Conservation (phyloP, 805 yeast genomes). For the Yamadazyma laniorum region DNA sequence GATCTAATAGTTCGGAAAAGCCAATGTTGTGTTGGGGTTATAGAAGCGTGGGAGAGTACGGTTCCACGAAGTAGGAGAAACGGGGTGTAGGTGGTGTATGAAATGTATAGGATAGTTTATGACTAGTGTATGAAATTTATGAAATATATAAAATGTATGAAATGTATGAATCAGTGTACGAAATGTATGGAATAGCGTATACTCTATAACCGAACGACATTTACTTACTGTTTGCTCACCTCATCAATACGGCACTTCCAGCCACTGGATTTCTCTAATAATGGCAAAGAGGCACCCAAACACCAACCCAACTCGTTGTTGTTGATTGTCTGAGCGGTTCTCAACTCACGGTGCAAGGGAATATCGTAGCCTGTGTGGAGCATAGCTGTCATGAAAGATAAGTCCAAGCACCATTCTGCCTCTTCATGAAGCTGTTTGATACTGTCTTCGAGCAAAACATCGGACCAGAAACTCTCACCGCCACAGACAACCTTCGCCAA, state of each 20-base stretch:
- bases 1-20: too few relatives aligned
- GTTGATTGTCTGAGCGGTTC: conserved; percentile 86
- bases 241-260: conserved; percentile 64
- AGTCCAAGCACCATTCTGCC: conserved; percentile 93
- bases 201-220: too few relatives aligned
- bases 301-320: conserved; percentile 98
- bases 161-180: too few relatives aligned
- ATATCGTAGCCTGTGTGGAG: conserved; percentile 97
- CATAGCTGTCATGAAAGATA: conserved; percentile 85
- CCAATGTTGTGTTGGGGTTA: too few relatives aligned
- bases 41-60: too few relatives aligned
- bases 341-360: conserved; percentile 83
- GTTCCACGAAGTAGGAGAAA: too few relatives aligned
- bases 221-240: background rate
- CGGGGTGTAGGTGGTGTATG: too few relatives aligned
- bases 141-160: too few relatives aligned
- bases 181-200: too few relatives aligned
- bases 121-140: too few relatives aligned
- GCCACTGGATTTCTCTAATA: conserved; percentile 62
- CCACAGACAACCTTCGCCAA: conserved; percentile 82
- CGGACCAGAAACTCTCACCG: conserved; percentile 78
- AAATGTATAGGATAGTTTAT: too few relatives aligned
- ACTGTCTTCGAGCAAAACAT: conserved; percentile 63
- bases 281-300: conserved; percentile 93
- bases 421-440: conserved; percentile 65